Evolutionary conservation across 2,329 filamentous ascomycete species (phyloP).

Genomic region (Xylariales sp.): DNA sequence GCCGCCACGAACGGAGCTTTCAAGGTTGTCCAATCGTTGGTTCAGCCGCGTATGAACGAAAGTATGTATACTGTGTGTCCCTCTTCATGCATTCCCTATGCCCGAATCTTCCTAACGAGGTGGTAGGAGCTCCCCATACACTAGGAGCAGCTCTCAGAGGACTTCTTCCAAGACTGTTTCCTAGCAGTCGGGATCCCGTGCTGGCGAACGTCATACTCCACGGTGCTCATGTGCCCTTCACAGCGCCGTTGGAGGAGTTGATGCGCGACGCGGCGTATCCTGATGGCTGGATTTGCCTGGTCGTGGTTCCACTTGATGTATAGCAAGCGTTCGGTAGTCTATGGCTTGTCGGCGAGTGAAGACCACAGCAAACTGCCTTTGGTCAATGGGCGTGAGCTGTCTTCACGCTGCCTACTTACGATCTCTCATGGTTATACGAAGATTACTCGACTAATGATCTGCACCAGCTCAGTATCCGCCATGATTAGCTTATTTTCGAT

Average conservation of each 20-base stretch:
- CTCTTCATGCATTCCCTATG: background rate
- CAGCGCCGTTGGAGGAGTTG: constrained; percentile 74
- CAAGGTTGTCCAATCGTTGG: constrained; percentile 70
- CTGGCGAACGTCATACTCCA: constrained; percentile 82
- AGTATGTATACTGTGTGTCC: constrained; percentile 25
- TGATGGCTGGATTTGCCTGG: constrained; percentile 86
- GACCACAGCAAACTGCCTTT: no score
- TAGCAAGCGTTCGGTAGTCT: constrained; percentile 11
- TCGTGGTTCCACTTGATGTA: constrained; percentile 62
- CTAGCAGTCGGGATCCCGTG: constrained; percentile 76
- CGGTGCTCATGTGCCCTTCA: constrained; percentile 76
- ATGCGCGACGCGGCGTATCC: constrained; percentile 80
- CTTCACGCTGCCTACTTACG: no score
- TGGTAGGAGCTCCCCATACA: constrained; percentile 34
- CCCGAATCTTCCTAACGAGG: background rate
- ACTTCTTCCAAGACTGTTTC: constrained; percentile 78
- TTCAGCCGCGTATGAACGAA: constrained; percentile 40
- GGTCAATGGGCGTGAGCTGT: no score
- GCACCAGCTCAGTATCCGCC: no score
- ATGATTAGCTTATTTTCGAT: no score
- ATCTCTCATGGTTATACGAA: no score
- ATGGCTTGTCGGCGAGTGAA: no score
- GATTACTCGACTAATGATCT: no score
- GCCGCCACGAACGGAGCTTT: constrained; percentile 44
- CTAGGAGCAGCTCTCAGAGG: constrained; percentile 73